Evolutionary conservation across 768 basidiomycete genomes (phyloP).

Genomic region (Scleroderma bovista): DNA sequence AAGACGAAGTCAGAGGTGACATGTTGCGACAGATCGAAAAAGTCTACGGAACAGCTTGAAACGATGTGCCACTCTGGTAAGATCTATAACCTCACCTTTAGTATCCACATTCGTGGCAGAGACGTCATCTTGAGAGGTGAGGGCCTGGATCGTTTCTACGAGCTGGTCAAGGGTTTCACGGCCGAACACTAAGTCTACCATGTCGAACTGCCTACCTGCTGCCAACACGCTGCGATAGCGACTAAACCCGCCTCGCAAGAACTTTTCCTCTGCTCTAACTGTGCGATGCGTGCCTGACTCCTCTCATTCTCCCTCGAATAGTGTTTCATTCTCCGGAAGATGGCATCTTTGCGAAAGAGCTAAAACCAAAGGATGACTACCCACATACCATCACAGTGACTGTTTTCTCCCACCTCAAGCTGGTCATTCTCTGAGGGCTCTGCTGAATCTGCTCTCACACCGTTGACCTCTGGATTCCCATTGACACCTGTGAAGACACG

Average conservation of each 20-base stretch:
- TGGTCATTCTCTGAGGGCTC: conserved; percentile 50
- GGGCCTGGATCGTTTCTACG: conserved; percentile 57
- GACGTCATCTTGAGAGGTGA: conserved; percentile 49
- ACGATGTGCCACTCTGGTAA: not conserved
- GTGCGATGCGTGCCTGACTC: conserved; percentile 51
- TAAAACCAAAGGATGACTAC: conserved; percentile 28
- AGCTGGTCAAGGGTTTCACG: conserved; percentile 39
- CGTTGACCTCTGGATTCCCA: conserved; percentile 53
- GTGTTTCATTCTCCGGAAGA: conserved; percentile 79
- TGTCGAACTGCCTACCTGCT: conserved; percentile 47
- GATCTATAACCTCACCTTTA: conserved; percentile 29
- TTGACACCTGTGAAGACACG: conserved; percentile 45
- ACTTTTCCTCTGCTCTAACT: conserved; percentile 60
- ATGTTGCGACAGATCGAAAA: conserved; percentile 30
- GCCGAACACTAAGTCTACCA: not conserved
- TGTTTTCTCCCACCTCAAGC: conserved; percentile 52
- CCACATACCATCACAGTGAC: conserved; percentile 11
- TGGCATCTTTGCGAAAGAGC: conserved; percentile 84
- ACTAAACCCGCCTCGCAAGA: conserved; percentile 67
- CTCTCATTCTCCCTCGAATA: conserved; percentile 74
- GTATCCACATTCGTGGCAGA: conserved; percentile 38
- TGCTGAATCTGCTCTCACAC: conserved; percentile 31
- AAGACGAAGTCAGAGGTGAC: conserved; percentile 25
- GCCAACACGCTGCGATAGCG: conserved; percentile 77
- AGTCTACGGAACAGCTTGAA: conserved; percentile 13